Percentiles rank a stretch among this genome's conserved stretches.
These are phyloP conservation scores for Trichoderma brevicompactum DNA, from an alignment of 2,329 filamentous ascomycete genomes.

Conservation along the genomic window DNA sequence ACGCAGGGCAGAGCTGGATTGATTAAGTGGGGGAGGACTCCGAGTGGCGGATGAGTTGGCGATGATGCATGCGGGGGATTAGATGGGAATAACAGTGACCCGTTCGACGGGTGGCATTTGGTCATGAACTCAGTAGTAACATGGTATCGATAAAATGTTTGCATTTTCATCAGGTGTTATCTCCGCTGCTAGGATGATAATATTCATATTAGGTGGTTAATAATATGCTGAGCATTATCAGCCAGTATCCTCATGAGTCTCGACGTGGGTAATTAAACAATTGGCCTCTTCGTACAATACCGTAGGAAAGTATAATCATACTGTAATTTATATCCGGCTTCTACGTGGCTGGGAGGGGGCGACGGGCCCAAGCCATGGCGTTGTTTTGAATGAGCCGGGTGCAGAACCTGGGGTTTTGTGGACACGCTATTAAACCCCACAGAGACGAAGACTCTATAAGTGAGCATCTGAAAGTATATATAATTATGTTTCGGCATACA, in stretches of 20 bases:
- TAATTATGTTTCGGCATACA: not conserved
- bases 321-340: conserved; percentile 3
- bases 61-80: conserved; percentile 6
- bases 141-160: too few relatives aligned
- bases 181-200: too few relatives aligned
- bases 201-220: too few relatives aligned
- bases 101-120: not conserved
- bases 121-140: too few relatives aligned
- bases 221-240: too few relatives aligned
- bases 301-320: not conserved
- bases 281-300: not conserved
- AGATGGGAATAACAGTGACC: not conserved
- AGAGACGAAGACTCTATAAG: not conserved
- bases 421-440: conserved; percentile 19
- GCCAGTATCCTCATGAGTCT: too few relatives aligned
- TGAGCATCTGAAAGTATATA: conserved; percentile 1
- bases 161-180: too few relatives aligned
- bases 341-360: conserved; percentile 12
- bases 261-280: accelerated
- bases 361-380: not conserved
- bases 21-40: not conserved
- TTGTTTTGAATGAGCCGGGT: conserved; percentile 5
- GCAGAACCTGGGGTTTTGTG: conserved; percentile 14
- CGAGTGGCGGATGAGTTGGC: not conserved
- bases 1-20: conserved; percentile 13